phyloP scores from a whole-genome alignment of 805 yeast species.

The Ogataea minuta region DNA sequence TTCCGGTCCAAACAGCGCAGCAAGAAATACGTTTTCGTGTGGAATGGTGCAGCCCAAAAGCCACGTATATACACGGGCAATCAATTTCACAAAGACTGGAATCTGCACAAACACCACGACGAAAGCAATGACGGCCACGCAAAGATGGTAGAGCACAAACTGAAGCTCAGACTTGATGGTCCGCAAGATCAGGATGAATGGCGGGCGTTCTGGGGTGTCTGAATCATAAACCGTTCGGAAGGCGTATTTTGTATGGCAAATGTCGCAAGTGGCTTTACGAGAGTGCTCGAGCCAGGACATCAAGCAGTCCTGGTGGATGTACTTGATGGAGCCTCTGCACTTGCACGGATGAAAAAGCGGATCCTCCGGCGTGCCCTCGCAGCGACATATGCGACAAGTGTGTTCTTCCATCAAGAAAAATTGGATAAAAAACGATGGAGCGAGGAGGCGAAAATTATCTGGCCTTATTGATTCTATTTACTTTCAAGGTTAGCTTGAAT shows the following conservation, averaged over 20 bases:
- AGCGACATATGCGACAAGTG: slow-evolving; percentile 90
- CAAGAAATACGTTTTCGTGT: slow-evolving; percentile 31
- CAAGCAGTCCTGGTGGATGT: slow-evolving; percentile 89
- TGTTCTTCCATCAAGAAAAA: slow-evolving; percentile 36
- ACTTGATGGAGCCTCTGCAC: slow-evolving; percentile 91
- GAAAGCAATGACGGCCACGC: slow-evolving; percentile 36
- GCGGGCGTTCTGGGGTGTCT: slow-evolving; percentile 52
- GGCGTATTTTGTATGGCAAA: slow-evolving; percentile 74
- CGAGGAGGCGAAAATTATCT: too few relatives aligned
- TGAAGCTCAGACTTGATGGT: slow-evolving; percentile 30
- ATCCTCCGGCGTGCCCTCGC: slow-evolving; percentile 75
- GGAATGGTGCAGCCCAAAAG: slow-evolving; percentile 54
- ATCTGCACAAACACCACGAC: slow-evolving; percentile 48
- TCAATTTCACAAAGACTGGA: slow-evolving; percentile 57
- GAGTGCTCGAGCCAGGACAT: slow-evolving; percentile 82
- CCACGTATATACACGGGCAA: slow-evolving; percentile 54
- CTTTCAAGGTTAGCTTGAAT: neutral
- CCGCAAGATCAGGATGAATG: slow-evolving; percentile 46
- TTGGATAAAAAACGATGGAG: neutral
- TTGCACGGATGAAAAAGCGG: slow-evolving; percentile 90
- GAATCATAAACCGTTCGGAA: slow-evolving; percentile 42
- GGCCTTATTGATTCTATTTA: too few relatives aligned
- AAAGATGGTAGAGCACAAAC: slow-evolving; percentile 11
- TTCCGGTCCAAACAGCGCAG: slow-evolving; percentile 40
- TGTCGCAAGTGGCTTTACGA: slow-evolving; percentile 72